Evolutionary conservation across 805 yeast genomes (phyloP), one percentile per base, ranked within the genome.

Genomic region (Barnettozyma botsteinii): DNA sequence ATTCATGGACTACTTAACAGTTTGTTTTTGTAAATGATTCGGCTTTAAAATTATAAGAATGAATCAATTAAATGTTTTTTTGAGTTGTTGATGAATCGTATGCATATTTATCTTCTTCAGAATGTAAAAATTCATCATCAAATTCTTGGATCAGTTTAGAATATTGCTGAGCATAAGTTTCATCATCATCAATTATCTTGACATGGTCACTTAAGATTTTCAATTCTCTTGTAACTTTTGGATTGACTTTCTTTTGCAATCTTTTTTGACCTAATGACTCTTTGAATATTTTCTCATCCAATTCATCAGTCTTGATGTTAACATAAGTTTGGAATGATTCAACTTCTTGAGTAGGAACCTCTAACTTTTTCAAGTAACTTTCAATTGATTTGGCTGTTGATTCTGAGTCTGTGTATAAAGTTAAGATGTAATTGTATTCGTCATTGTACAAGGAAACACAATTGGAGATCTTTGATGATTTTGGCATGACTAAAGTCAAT

Each of bases 341-440:
- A 8, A 42, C 14, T 18, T 40, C 20, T 21, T 27, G 28, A 3
- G 41, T 18, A 12, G 43, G 35, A 9, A 53, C 24, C 3, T 32
- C 41, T 4, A 46, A 38, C 12, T 41, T 43, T 2, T 29, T 3
- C 1, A 53, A 31, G 35, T 48, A 48, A 5, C 31, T 18, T 8
- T 31, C 37, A n/a, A 48, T 33, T 7, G 22, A 17, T 10, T 25
- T 7, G 1, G 34, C 26, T 7, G 47, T 38, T 10, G 37, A 24
- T 13, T 21, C 14, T 1, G 49, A 26, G 17, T 47, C 50, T 5
- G 49, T 23, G 32, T 51, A 50, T 11, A 53, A 30, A n/a, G 48
- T 43, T 25, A 53, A 28, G 12, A 51, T 32, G 35, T 51, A 53
- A 40, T 53, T 51, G 37, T 51, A 53, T 38, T 53, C 56, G 4